Conservation (phyloP, 176 grass and related monocot species). For the Guadua angustifolia region DNA sequence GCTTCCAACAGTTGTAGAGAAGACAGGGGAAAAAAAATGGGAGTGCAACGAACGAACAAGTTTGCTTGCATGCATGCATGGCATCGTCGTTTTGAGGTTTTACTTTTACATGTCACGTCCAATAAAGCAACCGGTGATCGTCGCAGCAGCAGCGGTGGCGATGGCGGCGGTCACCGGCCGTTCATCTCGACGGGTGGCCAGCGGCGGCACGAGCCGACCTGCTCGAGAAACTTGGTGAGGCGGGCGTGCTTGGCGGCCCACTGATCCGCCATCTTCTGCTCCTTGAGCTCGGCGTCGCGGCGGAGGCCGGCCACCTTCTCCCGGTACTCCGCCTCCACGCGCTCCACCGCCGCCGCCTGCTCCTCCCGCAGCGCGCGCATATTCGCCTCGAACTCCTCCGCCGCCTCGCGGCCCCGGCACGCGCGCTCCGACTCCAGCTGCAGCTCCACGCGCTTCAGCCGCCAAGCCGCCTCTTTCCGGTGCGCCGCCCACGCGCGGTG, state of each 20-base stretch:
- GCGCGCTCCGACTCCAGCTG: slow-evolving; percentile 85
- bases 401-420: slow-evolving; percentile 69
- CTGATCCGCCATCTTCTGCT: slow-evolving; percentile 92
- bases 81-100: slow-evolving; percentile 3
- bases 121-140: background rate
- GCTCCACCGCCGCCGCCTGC: slow-evolving; percentile 69
- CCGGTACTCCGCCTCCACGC: slow-evolving; percentile 72
- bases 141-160: background rate
- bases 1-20: slow-evolving; percentile 27
- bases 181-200: slow-evolving; percentile 66
- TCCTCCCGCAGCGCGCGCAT: slow-evolving; percentile 68
- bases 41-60: background rate
- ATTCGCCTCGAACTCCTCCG: slow-evolving; percentile 82
- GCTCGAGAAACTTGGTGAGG: slow-evolving; percentile 76
- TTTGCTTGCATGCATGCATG: slow-evolving; percentile 22
- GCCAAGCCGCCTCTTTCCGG: slow-evolving; percentile 83
- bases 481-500: slow-evolving; percentile 83
- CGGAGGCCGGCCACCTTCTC: slow-evolving; percentile 74
- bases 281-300: slow-evolving; percentile 84
- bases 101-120: slow-evolving; percentile 24
- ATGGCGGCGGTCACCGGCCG: slow-evolving; percentile 38
- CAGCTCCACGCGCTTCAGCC: slow-evolving; percentile 85
- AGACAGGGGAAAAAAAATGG: background rate
- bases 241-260: slow-evolving; percentile 88
- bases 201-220: slow-evolving; percentile 47